Base-by-base conservation (phyloP, 2,329 filamentous ascomycete genomes). In the Trichoderma arundinaceum region DNA sequence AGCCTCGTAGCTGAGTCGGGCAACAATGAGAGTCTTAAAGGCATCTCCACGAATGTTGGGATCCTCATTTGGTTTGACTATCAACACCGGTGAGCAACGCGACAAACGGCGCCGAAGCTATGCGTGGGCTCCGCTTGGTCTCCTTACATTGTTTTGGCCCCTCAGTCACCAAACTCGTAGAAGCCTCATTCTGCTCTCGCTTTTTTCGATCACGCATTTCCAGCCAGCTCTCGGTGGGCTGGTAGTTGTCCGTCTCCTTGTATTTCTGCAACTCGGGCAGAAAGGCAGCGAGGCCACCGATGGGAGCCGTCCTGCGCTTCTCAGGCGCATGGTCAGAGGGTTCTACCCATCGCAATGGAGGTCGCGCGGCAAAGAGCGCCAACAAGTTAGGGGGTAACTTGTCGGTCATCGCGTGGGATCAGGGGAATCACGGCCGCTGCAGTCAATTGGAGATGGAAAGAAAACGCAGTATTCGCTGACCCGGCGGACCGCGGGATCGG, bases 1-100 rank as follows among this genome's bases (percentile, higher is more conserved):
- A 53, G 91, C 90, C 66, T 95, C 91, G 76, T 97, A 99, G 74
- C 90, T 93, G 56, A 99, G 84, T 63, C 95, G 90, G 61, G 92
- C 90, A 63, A 98, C 91, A 73, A 99, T 96, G 58, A 99, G 83
- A 13, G 95, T 99, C 80, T 92, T 96, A 83, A 95, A 97, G 1
- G 94, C 90, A 80, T 98, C 94, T 65, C 95, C 94, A 69, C 93
- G 88, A 70, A 97, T 90, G 72, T 97, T 95, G 12, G 90, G 86
- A 74, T 99, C 95, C 43, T 95, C 89, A 28, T 83, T 81, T 7
- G 95, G 94, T 69, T 94, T 91, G 78, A 91, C 94, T 94, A 70
- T 43, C 69, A 33, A 41, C 35, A 59, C 19, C 12, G 53, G 8
- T 56, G 19, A 54, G 65, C 65, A 35, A 72, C 70, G 33, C 41